Evolutionary conservation across 1,284 basidiomycete genomes (phyloP).

Genomic region (Apiotrichum gracile): DNA sequence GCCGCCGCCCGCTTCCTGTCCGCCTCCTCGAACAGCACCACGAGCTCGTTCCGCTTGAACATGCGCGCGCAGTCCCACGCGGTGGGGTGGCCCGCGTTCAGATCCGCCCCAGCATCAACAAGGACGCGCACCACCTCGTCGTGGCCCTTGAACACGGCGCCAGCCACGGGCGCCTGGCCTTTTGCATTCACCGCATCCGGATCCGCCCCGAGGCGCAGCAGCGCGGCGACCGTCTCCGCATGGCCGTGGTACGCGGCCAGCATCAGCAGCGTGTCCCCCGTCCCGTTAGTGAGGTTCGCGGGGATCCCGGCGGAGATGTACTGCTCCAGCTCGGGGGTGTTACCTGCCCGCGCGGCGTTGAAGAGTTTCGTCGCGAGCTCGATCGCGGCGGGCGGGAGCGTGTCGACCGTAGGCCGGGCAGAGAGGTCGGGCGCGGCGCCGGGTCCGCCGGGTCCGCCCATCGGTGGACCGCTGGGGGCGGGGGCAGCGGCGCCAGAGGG

Average conservation of each 20-base stretch:
- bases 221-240: slow-evolving; percentile 52
- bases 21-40: slow-evolving; percentile 4
- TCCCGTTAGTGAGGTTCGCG: slow-evolving; percentile 66
- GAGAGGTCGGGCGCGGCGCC: not conserved
- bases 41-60: slow-evolving; percentile 18
- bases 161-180: slow-evolving; percentile 72
- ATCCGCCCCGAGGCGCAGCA: slow-evolving; percentile 59
- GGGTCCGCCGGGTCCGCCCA: not conserved
- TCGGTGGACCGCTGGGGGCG: not conserved
- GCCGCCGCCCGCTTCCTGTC: not conserved
- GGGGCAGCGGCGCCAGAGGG: not conserved
- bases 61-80: slow-evolving; percentile 59
- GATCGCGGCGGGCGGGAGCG: slow-evolving; percentile 51
- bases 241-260: slow-evolving; percentile 75
- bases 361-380: slow-evolving; percentile 70
- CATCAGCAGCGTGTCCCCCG: slow-evolving; percentile 77
- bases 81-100: slow-evolving; percentile 61
- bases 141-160: slow-evolving; percentile 70
- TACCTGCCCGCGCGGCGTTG: slow-evolving; percentile 63
- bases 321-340: slow-evolving; percentile 51
- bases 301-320: slow-evolving; percentile 70
- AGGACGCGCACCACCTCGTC: slow-evolving; percentile 60
- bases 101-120: slow-evolving; percentile 61
- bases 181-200: slow-evolving; percentile 67
- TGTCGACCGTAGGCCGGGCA: not conserved